phyloP scores from a whole-genome alignment of 2,329 filamentous ascomycete genomes.

The Hypoxylon sp. region DNA sequence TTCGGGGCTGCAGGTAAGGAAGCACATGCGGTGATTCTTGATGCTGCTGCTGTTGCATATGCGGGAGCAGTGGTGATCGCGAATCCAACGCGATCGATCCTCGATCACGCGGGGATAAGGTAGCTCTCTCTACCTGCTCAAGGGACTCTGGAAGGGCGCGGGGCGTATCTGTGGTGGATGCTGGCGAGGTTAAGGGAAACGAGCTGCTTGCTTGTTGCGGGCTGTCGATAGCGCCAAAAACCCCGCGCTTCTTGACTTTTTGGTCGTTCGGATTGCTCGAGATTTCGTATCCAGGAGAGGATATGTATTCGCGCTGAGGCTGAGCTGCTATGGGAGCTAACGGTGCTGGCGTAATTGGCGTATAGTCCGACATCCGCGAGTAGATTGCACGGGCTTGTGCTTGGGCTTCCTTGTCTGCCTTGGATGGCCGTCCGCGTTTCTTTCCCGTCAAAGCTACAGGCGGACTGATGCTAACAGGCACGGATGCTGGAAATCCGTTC shows the following conservation, averaged over 20 bases:
- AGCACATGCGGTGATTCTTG: constrained; percentile 38
- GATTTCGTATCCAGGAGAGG: constrained; percentile 47
- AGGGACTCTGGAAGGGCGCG: constrained; percentile 44
- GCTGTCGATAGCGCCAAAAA: constrained; percentile 40
- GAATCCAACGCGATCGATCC: constrained; percentile 37
- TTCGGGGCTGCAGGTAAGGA: constrained; percentile 40
- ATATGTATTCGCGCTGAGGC: constrained; percentile 46
- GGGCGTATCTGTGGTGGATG: constrained; percentile 44
- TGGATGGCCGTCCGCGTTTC: constrained; percentile 57
- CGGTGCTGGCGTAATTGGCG: constrained; percentile 46
- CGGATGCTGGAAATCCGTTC: constrained; percentile 42
- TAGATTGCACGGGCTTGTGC: constrained; percentile 46
- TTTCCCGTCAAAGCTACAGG: constrained; percentile 45
- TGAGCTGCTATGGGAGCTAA: constrained; percentile 36
- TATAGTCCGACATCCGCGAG: constrained; percentile 43
- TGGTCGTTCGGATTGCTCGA: constrained; percentile 41
- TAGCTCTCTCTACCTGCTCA: constrained; percentile 44
- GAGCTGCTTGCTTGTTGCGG: constrained; percentile 39
- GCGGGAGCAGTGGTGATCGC: constrained; percentile 41
- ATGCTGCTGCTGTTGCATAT: constrained; percentile 42
- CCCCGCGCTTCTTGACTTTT: constrained; percentile 40
- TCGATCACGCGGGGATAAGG: constrained; percentile 43
- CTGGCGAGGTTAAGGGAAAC: constrained; percentile 44
- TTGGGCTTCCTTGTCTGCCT: constrained; percentile 53
- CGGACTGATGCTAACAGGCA: constrained; percentile 33